Base-by-base conservation (phyloP, 768 basidiomycete species). In the Trametes cinnabarina region DNA sequence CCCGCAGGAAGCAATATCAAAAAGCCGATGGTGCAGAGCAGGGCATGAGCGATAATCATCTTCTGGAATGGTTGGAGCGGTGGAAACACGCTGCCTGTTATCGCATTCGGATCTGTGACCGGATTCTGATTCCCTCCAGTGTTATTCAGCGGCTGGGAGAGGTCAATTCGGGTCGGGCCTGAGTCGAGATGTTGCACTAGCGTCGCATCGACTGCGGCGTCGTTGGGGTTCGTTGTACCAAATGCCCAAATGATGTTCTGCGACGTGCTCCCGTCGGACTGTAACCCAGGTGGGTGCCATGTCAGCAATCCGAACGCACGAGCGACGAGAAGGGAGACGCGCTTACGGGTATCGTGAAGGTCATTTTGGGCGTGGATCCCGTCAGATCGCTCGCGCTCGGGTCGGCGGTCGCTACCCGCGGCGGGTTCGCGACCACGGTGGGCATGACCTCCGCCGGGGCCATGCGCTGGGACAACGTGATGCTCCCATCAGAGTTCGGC, bases 401-500 rank as follows among this genome's bases (percentile, higher is more conserved):
- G 1, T 70, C 68, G 8, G 79, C 55, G 1, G 76, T 74, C 23
- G 87, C 86, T 0, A 73, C 59, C 57, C 84, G 73, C 0, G 82
- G 78, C 15, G 87, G 87, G 57, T 67, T 76, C 6, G 74, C 44
- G 53, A 77, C 82, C 48, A 85, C 77, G 14, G 73, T 79, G 6
- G 88, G 88, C 81, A 82, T 81, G 4, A 76, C 73, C 59, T 86
- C 75, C 6, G 64, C 66, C 1, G 77, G 62, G 0, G 88, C 83
- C 28, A 69, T 72, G 19, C 88, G 79, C 66, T 91, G 88, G 7
- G 86, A 87, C 22, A 91, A 69, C 12, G 86, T 87, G 57, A 87
- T 74, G 20, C 75, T 69, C 10, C 84, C 83, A 62, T 87, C 82
- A 14, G 71, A 68, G 65, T 88, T 86, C 7, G 80, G 73, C 88